Base-by-base conservation (phyloP, 805 yeast species). In the Lachancea nothofagi region DNA sequence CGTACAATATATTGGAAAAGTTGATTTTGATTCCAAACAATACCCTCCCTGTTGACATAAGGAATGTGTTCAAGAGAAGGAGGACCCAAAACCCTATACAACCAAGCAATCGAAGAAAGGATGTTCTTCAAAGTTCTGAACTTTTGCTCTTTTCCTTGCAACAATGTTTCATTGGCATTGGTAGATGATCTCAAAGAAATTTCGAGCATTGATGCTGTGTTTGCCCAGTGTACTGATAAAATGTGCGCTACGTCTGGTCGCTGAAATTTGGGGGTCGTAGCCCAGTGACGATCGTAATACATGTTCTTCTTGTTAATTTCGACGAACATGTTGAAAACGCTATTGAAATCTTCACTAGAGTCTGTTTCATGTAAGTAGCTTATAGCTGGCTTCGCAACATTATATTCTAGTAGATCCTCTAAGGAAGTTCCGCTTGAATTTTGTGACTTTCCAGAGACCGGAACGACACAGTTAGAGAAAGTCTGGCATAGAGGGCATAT, bases 401-500 rank as follows among this genome's bases (percentile, higher is more conserved):
- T 20, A 27, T 18, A 27, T 19, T 23, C 17, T 3, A 29, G 29
- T 15, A 29, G 23, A n/a, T 29, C 32, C 17, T 22, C 12, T 6
- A 29, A 21, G 15, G 33, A 18, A 17, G 12, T 12, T 12, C 19
- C 29, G 17, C 14, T 41, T 32, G 43, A 38, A 3, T 31, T 29
- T 18, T 36, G 40, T 2, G 50, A 37, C 7, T 46, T 44, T 12
- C 46, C 50, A 14, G 48, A 46, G 10, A 60, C 50, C 6, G 65
- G 65, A 6, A 61, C 30, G 5, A 59, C 48, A 40, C 57, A 48
- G 22, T 61, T 59, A 4, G 64, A 62, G 40, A 81, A 72, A 0
- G 96, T 84, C 46, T 88, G 87, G 68, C 99, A 93, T 29, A 93
- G 69, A 0, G 98, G 97, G 58, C 99, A 93, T n/a, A 86, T 64